Base-by-base conservation (phyloP, 2,329 filamentous ascomycete species). In the Exophiala aquamarina region DNA sequence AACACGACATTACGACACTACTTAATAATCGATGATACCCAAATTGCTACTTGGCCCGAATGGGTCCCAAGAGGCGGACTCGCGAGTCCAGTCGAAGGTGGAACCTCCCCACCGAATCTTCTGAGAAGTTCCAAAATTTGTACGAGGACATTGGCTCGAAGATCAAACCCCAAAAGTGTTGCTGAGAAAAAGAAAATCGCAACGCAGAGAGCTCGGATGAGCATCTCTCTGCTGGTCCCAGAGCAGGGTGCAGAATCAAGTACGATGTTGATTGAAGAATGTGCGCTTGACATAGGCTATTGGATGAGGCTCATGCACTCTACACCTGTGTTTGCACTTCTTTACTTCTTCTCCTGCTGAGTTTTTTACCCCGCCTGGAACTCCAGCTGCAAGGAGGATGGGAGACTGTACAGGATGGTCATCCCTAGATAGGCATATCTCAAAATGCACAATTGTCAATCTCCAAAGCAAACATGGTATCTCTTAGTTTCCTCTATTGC, bases 321-420 rank as follows among this genome's bases (percentile, higher is more conserved):
- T 52, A 52, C 49, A 52, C 49, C 45, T 41, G 34, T 39, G 35
- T 45, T 19, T 42, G 35, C 35, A 18, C 35, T 37, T 18, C n/a
- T 21, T 11, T 6, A 26, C 23, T 26, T 6, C 6, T 26, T 11
- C 11, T 26, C 6, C 23, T 6, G 23, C 23, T 26, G 11, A n/a
- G n/a, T n/a, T n/a, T n/a, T n/a, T n/a, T n/a, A n/a, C n/a, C n/a
- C n/a, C n/a, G n/a, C n/a, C n/a, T n/a, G n/a, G n/a, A n/a, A n/a
- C n/a, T n/a, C n/a, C n/a, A n/a, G n/a, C n/a, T n/a, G n/a, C n/a
- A n/a, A n/a, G n/a, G n/a, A n/a, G n/a, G n/a, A n/a, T n/a, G n/a
- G n/a, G 23, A 26, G 11, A 26, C 23, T 26, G 23, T 6, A 26
- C 23, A 26, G 23, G n/a, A n/a, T n/a, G n/a, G n/a, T n/a, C n/a